phyloP scores from a whole-genome alignment of 345 rosid genomes.

The Pugionium cornutum region DNA sequence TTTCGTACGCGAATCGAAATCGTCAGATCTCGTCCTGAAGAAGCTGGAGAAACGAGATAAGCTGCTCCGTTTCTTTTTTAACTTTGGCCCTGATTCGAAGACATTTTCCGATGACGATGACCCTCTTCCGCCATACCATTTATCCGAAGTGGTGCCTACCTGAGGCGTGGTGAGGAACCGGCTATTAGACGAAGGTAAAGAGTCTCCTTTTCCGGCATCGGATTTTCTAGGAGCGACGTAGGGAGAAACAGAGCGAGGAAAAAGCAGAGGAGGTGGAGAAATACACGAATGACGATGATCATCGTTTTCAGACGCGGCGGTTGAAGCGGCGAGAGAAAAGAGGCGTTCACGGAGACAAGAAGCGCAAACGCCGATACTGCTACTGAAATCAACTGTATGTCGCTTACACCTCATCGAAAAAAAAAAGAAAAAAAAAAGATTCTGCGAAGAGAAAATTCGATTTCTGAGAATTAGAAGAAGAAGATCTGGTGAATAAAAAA shows the following conservation, averaged over 20 bases:
- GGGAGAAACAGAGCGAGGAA: conserved; percentile 88
- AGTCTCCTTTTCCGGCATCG: conserved; percentile 38
- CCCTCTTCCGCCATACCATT: conserved; percentile 16
- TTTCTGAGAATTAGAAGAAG: conserved; percentile 11
- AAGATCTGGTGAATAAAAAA: conserved; percentile 19
- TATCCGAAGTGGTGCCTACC: conserved; percentile 41
- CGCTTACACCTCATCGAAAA: conserved; percentile 76
- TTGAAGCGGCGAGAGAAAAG: conserved; percentile 50
- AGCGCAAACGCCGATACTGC: conserved; percentile 83
- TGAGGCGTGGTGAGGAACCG: conserved; percentile 78
- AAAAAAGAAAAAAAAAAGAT: neutral
- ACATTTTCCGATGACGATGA: conserved; percentile 31
- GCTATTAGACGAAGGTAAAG: conserved; percentile 26
- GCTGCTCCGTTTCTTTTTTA: conserved; percentile 43
- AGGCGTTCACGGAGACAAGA: conserved; percentile 91
- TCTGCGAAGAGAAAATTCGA: neutral
- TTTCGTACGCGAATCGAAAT: conserved; percentile 43
- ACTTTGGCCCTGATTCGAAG: conserved; percentile 28
- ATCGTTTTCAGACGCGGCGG: conserved; percentile 43
- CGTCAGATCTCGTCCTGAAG: conserved; percentile 74
- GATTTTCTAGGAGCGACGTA: conserved; percentile 68
- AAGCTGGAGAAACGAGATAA: conserved; percentile 55
- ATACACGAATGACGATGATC: conserved; percentile 26
- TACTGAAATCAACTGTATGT: conserved; percentile 64
- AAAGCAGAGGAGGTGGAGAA: conserved; percentile 47